phyloP scores from a whole-genome alignment of 768 basidiomycete species.

The Serendipita vermifera region DNA sequence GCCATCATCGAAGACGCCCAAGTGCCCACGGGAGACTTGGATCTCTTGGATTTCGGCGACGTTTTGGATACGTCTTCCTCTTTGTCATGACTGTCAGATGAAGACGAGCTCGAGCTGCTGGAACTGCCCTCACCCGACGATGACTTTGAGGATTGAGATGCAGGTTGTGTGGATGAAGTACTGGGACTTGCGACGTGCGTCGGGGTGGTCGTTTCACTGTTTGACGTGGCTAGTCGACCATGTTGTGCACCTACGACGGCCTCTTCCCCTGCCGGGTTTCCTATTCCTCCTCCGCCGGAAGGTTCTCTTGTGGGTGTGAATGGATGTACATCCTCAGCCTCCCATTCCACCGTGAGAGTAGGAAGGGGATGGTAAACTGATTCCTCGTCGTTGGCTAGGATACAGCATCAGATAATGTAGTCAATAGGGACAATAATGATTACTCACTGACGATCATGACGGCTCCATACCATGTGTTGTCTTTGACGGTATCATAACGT shows the following conservation, averaged over 20 bases:
- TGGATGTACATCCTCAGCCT: slow-evolving; percentile 21
- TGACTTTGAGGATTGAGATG: neutral
- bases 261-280: neutral
- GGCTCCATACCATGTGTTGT: slow-evolving; percentile 76
- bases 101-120: neutral
- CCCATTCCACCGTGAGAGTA: slow-evolving; percentile 57
- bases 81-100: neutral
- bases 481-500: slow-evolving; percentile 78
- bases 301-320: neutral
- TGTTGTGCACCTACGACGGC: neutral
- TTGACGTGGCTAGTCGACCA: no score
- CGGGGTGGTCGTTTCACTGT: neutral
- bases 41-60: neutral
- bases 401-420: neutral
- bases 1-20: slow-evolving; percentile 6
- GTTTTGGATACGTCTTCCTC: neutral
- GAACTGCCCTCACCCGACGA: neutral
- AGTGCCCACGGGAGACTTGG: neutral
- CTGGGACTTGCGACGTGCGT: no score
- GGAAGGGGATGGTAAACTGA: slow-evolving; percentile 69
- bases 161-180: neutral
- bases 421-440: neutral
- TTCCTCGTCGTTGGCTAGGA: slow-evolving; percentile 58
- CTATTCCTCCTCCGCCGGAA: no score
- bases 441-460: slow-evolving; percentile 77